Evolutionary conservation across 164 flowering plant genomes (phyloP).

Genomic region (Santalum album): DNA sequence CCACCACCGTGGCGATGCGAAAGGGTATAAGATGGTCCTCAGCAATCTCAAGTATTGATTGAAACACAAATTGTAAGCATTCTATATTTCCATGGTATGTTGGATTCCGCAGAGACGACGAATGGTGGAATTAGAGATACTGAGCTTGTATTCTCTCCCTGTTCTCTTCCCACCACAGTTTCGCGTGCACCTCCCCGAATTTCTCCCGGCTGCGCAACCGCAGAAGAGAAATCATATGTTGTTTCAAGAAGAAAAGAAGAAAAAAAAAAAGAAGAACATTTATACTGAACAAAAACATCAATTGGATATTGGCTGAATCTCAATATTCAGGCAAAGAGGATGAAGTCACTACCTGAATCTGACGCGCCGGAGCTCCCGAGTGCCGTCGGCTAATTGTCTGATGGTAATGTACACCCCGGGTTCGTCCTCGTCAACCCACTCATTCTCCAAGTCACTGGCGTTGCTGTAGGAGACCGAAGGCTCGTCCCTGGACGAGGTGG

Average conservation of each 20-base stretch:
- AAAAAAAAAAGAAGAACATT: no score
- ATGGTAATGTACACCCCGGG: slow-evolving; percentile 96
- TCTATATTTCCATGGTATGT: no score
- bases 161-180: slow-evolving; percentile 96
- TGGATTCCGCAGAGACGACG: no score
- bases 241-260: no score
- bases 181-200: slow-evolving; percentile 88
- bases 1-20: no score
- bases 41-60: no score
- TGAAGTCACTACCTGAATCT: slow-evolving; percentile 80
- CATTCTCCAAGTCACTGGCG: slow-evolving; percentile 83
- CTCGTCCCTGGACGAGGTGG: slow-evolving; percentile 87
- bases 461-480: slow-evolving; percentile 76
- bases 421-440: slow-evolving; percentile 95
- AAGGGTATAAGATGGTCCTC: no score
- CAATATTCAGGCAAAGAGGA: no score
- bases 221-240: background rate
- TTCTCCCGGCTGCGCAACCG: slow-evolving; percentile 70
- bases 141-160: slow-evolving; percentile 94
- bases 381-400: slow-evolving; percentile 83
- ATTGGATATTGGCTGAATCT: no score
- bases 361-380: slow-evolving; percentile 89
- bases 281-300: no score
- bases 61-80: no score
- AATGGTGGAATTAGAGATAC: no score